Conservation (phyloP, 192 early-diverging fungal species). For the Lobosporangium transversale region DNA sequence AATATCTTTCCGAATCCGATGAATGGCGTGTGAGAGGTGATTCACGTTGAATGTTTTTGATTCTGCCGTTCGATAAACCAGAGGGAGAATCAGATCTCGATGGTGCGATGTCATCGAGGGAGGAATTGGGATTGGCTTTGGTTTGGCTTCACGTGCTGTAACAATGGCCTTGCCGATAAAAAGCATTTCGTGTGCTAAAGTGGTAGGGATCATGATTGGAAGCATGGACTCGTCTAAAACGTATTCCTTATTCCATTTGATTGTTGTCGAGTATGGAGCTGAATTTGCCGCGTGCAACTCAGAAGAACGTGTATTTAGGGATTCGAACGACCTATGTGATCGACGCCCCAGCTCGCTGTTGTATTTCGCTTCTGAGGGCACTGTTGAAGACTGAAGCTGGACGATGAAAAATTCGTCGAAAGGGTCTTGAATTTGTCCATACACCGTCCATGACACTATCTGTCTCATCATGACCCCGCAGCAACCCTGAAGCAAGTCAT, state of each 20-base stretch:
- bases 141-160: conserved; percentile 58
- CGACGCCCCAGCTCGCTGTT: background rate
- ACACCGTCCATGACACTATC: conserved; percentile 73
- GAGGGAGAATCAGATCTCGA: conserved; percentile 16
- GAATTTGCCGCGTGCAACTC: background rate
- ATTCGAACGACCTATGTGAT: background rate
- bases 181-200: conserved; percentile 67
- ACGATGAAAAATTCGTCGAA: conserved; percentile 74
- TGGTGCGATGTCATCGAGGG: conserved; percentile 33
- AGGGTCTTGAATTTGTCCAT: conserved; percentile 69
- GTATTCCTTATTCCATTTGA: conserved; percentile 62
- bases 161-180: conserved; percentile 76
- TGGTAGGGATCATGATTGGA: conserved; percentile 62
- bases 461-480: conserved; percentile 67
- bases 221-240: conserved; percentile 54
- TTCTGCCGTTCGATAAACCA: conserved; percentile 15
- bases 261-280: background rate
- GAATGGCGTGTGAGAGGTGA: conserved; percentile 44
- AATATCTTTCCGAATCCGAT: conserved; percentile 62
- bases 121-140: conserved; percentile 35
- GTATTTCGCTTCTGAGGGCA: background rate
- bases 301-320: no score
- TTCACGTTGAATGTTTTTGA: conserved; percentile 54
- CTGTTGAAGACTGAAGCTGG: background rate
- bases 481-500: conserved; percentile 56